A percentile compares a stretch with the other conserved stretches of the same genome.
Evolutionary conservation across 495 filamentous ascomycete genomes (phyloP).

Genomic region (Trichoderma gamsii): DNA sequence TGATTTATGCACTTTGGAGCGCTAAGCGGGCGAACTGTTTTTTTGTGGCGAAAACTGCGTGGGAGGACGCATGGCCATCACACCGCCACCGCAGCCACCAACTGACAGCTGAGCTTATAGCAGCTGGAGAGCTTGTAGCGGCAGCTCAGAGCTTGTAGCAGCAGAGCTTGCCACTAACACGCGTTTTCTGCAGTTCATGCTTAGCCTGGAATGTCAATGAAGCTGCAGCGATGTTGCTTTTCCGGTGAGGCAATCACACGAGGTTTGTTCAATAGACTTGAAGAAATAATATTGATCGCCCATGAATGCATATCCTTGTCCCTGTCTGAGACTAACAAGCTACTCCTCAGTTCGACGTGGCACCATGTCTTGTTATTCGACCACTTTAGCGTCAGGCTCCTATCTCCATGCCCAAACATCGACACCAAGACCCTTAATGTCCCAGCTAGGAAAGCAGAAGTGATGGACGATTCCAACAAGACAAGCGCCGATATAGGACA

Average conservation of each 20-base stretch:
- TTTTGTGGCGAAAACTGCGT: neutral
- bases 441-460: neutral
- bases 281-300: too few species aligned
- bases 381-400: neutral
- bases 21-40: neutral
- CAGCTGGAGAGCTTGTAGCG: too few species aligned
- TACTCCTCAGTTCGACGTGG: neutral
- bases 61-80: too few species aligned
- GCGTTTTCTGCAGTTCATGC: too few species aligned
- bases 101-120: too few species aligned
- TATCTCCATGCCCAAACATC: neutral
- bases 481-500: neutral
- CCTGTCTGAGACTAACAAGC: neutral
- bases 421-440: neutral
- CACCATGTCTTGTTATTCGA: neutral
- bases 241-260: too few species aligned
- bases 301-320: neutral
- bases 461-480: neutral
- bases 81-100: too few species aligned
- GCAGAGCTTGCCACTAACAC: too few species aligned
- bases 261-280: too few species aligned
- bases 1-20: constrained; percentile 1
- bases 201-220: too few species aligned
- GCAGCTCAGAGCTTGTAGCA: too few species aligned
- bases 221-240: too few species aligned